Percentiles rank a stretch among this genome's conserved stretches.
phyloP scores from a whole-genome alignment of 768 basidiomycete genomes.

The Crassisporium funariophilum region DNA sequence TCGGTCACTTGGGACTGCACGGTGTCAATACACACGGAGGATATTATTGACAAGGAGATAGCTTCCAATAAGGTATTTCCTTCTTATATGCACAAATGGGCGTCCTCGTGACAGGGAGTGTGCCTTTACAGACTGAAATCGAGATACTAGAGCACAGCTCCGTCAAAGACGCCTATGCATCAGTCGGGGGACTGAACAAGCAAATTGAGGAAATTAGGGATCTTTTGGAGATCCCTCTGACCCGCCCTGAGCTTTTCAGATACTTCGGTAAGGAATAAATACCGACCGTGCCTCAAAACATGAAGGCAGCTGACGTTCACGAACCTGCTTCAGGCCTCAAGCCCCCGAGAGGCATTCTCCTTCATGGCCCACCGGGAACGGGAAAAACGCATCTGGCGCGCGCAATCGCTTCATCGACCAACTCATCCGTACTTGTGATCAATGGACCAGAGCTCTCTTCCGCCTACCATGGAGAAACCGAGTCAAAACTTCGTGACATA shows the following conservation, averaged over 20 bases:
- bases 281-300: neutral
- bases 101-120: slow-evolving; percentile 17
- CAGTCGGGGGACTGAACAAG: slow-evolving; percentile 85
- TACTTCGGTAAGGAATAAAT: slow-evolving; percentile 29
- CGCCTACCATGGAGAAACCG: slow-evolving; percentile 97
- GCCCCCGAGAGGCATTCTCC: slow-evolving; percentile 92
- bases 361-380: slow-evolving; percentile 96
- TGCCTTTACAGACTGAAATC: slow-evolving; percentile 40
- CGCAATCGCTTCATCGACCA: slow-evolving; percentile 87
- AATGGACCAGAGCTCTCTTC: slow-evolving; percentile 95
- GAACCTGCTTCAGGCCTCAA: slow-evolving; percentile 62
- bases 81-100: slow-evolving; percentile 3
- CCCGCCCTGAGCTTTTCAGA: slow-evolving; percentile 33
- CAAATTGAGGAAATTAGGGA: slow-evolving; percentile 79
- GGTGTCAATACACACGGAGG: slow-evolving; percentile 45
- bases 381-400: slow-evolving; percentile 97
- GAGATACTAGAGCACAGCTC: slow-evolving; percentile 48
- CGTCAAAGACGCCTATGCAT: slow-evolving; percentile 64
- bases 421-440: slow-evolving; percentile 86
- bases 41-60: slow-evolving; percentile 20
- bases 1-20: slow-evolving; percentile 68
- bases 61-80: slow-evolving; percentile 37
- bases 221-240: slow-evolving; percentile 37
- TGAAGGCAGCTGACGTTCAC: slow-evolving; percentile 3
- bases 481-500: slow-evolving; percentile 85